A percentile compares a stretch with the other conserved stretches of the same genome.
Conservation (phyloP, 2,329 filamentous ascomycete genomes). For the Orbilia javanica region DNA sequence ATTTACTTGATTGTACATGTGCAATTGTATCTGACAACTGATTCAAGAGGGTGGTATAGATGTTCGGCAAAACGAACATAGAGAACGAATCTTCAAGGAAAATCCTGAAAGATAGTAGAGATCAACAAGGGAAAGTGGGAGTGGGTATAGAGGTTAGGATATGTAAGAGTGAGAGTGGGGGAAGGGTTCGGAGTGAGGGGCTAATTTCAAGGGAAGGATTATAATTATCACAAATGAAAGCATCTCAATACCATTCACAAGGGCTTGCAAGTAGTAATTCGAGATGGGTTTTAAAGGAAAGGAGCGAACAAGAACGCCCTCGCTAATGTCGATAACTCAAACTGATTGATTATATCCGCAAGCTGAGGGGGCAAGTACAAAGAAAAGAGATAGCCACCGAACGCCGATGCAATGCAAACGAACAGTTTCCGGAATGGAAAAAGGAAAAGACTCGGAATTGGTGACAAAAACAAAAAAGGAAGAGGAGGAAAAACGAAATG, state of each 20-base stretch:
- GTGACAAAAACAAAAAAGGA: slow-evolving; percentile 28
- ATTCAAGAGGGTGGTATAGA: not conserved
- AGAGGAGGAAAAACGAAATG: not conserved
- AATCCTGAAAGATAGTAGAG: not conserved
- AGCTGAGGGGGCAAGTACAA: slow-evolving; percentile 34
- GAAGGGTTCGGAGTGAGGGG: not conserved
- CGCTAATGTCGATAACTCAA: slow-evolving; percentile 14
- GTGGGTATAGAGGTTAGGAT: not conserved
- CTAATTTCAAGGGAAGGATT: slow-evolving; percentile 15
- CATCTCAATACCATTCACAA: not conserved
- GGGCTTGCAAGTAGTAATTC: not conserved
- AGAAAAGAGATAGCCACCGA: slow-evolving; percentile 33
- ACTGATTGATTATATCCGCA: slow-evolving; percentile 32
- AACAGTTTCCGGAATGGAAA: slow-evolving; percentile 21
- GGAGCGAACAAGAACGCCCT: slow-evolving; percentile 29
- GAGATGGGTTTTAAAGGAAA: slow-evolving; percentile 4
- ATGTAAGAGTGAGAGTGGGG: not conserved
- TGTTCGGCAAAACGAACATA: not conserved
- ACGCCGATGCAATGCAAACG: slow-evolving; percentile 48
- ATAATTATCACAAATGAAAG: slow-evolving; percentile 44
- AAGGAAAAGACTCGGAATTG: slow-evolving; percentile 30
- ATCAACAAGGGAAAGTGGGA: not conserved
- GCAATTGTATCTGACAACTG: not conserved
- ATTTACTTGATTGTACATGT: not conserved
- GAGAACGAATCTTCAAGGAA: not conserved